These are phyloP conservation scores for Colletotrichum costaricense DNA, from an alignment of 2,329 filamentous ascomycete species.

Conservation along the genomic window DNA sequence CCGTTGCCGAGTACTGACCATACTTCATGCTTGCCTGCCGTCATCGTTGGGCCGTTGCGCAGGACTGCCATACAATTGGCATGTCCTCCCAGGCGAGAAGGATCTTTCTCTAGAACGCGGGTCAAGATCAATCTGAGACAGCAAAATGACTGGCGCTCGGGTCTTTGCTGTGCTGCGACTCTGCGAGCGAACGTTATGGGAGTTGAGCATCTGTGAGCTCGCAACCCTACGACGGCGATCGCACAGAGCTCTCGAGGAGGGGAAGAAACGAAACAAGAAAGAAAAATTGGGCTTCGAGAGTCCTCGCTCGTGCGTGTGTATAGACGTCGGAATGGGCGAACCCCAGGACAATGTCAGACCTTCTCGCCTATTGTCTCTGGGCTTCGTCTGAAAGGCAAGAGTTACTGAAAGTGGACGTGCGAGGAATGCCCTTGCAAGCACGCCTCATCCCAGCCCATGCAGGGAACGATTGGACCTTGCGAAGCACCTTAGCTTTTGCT, in stretches of 20 bases:
- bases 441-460: background rate
- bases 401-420: background rate
- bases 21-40: background rate
- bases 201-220: background rate
- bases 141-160: background rate
- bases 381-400: background rate
- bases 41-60: conserved; percentile 7
- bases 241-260: background rate
- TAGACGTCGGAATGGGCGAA: background rate
- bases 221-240: background rate
- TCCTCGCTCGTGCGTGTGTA: background rate
- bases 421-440: background rate
- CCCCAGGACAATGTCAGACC: background rate
- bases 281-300: background rate
- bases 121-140: background rate
- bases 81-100: background rate
- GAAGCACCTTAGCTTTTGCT: background rate
- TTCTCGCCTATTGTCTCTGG: background rate
- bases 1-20: background rate
- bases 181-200: background rate
- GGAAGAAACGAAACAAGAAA: background rate
- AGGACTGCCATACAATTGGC: background rate
- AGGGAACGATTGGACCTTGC: conserved; percentile 6
- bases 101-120: background rate
- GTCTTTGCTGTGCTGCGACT: background rate